Conservation (phyloP, 1,139 yeast genomes). For the Meyerozyma smithsonii region DNA sequence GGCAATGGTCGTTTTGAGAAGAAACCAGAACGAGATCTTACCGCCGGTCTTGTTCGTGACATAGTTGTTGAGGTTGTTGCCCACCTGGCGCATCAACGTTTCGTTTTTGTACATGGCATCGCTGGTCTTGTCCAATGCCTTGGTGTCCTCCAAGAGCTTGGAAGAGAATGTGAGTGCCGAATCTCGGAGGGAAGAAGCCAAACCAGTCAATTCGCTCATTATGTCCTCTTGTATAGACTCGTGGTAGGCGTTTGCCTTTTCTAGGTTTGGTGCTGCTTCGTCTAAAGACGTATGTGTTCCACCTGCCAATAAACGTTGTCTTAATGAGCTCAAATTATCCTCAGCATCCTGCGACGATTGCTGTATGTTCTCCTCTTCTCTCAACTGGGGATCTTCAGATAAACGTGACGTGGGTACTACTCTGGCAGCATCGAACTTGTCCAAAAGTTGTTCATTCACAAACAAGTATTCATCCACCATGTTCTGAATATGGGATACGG, state of each 20-base stretch:
- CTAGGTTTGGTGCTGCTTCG: conserved; percentile 2
- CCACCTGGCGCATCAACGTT: conserved; percentile 33
- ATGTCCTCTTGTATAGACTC: conserved; percentile 42
- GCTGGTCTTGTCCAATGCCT: conserved; percentile 31
- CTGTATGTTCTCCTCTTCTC: conserved; percentile 3
- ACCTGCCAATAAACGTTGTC: conserved; percentile 25
- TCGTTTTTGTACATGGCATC: conserved; percentile 36
- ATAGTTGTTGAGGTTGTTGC: conserved; percentile 34
- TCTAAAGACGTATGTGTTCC: conserved; percentile 13
- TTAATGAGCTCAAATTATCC: conserved; percentile 19
- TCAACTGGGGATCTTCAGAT: neutral
- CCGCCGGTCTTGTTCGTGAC: conserved; percentile 12
- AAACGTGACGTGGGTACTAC: neutral
- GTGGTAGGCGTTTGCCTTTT: conserved; percentile 30
- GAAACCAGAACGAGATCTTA: conserved; percentile 6
- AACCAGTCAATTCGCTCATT: conserved; percentile 31
- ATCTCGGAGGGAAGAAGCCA: conserved; percentile 32
- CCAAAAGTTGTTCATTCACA: conserved; percentile 17
- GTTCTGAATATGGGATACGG: neutral
- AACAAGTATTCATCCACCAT: conserved; percentile 22
- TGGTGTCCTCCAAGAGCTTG: conserved; percentile 34
- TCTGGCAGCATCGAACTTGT: conserved; percentile 7
- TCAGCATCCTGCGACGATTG: conserved; percentile 3
- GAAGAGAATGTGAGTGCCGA: conserved; percentile 34
- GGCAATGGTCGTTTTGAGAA: conserved; percentile 10